phyloP scores from a whole-genome alignment of 2,329 filamentous ascomycete genomes.

The Aspergillus felis region DNA sequence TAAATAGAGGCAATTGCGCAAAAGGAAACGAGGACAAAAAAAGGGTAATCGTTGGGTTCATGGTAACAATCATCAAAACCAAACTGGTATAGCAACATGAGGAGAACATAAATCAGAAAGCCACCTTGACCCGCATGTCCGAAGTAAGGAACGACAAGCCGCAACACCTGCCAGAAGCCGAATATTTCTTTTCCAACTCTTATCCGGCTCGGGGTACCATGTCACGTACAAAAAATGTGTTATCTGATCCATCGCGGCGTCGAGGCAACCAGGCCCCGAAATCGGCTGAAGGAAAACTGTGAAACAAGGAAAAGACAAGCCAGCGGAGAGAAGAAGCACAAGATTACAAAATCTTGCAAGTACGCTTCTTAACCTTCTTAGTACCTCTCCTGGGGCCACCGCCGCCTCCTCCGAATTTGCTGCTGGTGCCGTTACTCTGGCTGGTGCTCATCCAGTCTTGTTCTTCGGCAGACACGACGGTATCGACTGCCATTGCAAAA shows the following conservation, averaged over 20 bases:
- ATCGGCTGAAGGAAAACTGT: constrained; percentile 18
- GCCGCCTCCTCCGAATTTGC: constrained; percentile 33
- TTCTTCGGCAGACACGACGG: constrained; percentile 78
- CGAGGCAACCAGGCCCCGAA: constrained; percentile 35
- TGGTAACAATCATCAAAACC: constrained; percentile 10
- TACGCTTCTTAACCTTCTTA: constrained; percentile 78
- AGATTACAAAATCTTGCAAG: constrained; percentile 69
- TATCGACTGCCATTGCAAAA: constrained; percentile 86
- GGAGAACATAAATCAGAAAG: constrained; percentile 19
- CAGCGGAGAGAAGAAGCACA: constrained; percentile 22
- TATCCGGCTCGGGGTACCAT: constrained; percentile 4
- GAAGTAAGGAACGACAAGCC: constrained; percentile 11
- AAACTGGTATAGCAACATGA: constrained; percentile 18
- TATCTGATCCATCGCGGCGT: constrained; percentile 20
- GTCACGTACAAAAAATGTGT: constrained; percentile 19
- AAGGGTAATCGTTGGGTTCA: constrained; percentile 5
- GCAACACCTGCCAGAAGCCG: constrained; percentile 19
- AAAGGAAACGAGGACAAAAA: constrained; percentile 7
- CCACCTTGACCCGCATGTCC: constrained; percentile 18
- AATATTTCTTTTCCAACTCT: background rate
- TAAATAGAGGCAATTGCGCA: constrained; percentile 10
- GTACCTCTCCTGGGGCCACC: constrained; percentile 25
- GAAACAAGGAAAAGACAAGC: constrained; percentile 7
- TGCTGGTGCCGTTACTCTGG: constrained; percentile 14
- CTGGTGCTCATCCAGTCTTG: constrained; percentile 43